Evolutionary conservation across 192 early-diverging fungal species (phyloP).

Genomic region (Backusella circina): DNA sequence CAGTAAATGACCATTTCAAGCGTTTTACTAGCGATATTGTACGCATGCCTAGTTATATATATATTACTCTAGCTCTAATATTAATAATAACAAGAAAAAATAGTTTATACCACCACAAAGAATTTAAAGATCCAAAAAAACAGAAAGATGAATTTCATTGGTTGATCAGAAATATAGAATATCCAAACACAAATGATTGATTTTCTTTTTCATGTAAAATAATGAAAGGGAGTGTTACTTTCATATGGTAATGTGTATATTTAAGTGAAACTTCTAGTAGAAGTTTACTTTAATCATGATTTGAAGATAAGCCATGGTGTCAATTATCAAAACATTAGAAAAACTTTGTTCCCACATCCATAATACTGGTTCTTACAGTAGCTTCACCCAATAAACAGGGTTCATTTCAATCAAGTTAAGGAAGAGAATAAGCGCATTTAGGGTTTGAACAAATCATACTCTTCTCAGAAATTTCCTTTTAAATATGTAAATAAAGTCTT

Average conservation of each 20-base stretch:
- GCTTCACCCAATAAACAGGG: neutral
- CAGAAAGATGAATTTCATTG: neutral
- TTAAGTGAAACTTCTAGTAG: no score
- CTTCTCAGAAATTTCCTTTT: neutral
- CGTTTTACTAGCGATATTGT: constrained; percentile 54
- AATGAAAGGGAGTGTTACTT: no score
- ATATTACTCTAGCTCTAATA: neutral
- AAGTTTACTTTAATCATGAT: no score
- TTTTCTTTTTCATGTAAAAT: no score
- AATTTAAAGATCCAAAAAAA: neutral
- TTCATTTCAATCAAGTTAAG: neutral
- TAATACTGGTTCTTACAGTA: no score
- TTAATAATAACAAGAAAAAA: neutral
- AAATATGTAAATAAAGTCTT: neutral
- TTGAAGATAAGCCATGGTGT: no score
- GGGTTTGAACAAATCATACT: no score
- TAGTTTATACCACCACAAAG: neutral
- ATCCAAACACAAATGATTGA: no score
- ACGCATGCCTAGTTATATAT: constrained; percentile 25
- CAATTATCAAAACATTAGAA: no score
- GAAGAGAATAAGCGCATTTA: neutral
- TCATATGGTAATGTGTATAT: no score
- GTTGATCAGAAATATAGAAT: no score
- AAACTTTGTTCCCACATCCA: no score
- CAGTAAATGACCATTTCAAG: constrained; percentile 48